Conservation (phyloP, 805 yeast genomes). For the Naumovozyma baii region DNA sequence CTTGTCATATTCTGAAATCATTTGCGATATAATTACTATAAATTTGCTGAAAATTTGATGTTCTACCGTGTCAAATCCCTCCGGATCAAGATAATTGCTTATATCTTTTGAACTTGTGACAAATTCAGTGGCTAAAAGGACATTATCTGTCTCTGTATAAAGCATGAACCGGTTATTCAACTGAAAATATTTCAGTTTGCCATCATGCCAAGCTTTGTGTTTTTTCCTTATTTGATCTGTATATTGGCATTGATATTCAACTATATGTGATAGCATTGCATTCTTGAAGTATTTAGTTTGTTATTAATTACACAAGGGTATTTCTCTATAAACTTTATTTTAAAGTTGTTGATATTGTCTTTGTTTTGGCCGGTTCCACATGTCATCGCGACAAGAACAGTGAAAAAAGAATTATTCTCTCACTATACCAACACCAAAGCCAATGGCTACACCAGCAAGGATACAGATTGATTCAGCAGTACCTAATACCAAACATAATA, state of each 20-base stretch:
- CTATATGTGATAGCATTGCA: slow-evolving; percentile 14
- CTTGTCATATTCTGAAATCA: slow-evolving; percentile 10
- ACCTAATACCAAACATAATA: slow-evolving; percentile 29
- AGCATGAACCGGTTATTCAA: slow-evolving; percentile 18
- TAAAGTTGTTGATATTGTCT: not conserved
- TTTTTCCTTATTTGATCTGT: slow-evolving; percentile 26
- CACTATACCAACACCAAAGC: slow-evolving; percentile 37
- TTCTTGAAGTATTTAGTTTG: not conserved
- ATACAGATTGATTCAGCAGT: slow-evolving; percentile 17
- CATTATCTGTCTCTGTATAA: slow-evolving; percentile 17
- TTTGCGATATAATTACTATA: slow-evolving; percentile 18
- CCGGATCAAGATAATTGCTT: slow-evolving; percentile 11
- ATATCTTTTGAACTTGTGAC: slow-evolving; percentile 19
- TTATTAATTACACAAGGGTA: not conserved
- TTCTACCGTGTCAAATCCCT: slow-evolving; percentile 18
- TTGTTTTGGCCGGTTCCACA: not conserved
- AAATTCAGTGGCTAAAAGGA: slow-evolving; percentile 17
- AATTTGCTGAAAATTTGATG: slow-evolving; percentile 22
- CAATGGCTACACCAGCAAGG: slow-evolving; percentile 37
- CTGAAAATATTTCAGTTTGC: slow-evolving; percentile 18
- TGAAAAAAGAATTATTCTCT: not conserved
- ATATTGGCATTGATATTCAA: slow-evolving; percentile 26
- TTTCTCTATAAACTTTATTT: too few relatives aligned
- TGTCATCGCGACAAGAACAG: not conserved
- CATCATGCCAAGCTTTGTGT: slow-evolving; percentile 30